Conservation (phyloP, 2,329 filamentous ascomycete genomes). For the Verticillium nubilum region DNA sequence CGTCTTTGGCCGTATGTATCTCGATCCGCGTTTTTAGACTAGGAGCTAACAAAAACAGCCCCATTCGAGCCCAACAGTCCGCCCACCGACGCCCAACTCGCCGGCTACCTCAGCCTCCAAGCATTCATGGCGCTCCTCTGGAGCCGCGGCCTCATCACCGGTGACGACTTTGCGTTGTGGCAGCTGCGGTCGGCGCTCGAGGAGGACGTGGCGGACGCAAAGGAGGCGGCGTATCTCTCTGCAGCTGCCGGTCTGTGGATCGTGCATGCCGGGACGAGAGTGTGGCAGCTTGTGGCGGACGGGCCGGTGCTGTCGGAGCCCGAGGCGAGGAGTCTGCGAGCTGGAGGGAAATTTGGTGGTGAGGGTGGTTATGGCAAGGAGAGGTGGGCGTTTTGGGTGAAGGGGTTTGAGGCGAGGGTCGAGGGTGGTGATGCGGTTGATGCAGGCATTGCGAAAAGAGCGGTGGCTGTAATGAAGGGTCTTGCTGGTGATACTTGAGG, state of each 20-base stretch:
- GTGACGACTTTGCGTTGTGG: slow-evolving; percentile 8
- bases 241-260: slow-evolving; percentile 8
- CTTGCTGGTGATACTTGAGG: background rate
- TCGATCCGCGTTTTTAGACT: background rate
- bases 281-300: slow-evolving; percentile 6
- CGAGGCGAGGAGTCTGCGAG: slow-evolving; percentile 2
- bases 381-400: slow-evolving; percentile 12
- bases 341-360: slow-evolving; percentile 3
- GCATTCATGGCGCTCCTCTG: slow-evolving; percentile 11
- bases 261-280: slow-evolving; percentile 5
- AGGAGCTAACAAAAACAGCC: background rate
- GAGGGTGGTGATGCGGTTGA: background rate
- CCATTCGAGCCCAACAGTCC: background rate
- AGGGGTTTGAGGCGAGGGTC: slow-evolving; percentile 6
- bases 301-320: background rate
- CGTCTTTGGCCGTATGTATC: slow-evolving; percentile 5
- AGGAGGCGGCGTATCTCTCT: slow-evolving; percentile 2
- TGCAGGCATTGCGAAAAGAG: background rate
- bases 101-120: slow-evolving; percentile 8
- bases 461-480: background rate
- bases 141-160: slow-evolving; percentile 10
- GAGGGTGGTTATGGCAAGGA: slow-evolving; percentile 5
- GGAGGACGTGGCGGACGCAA: slow-evolving; percentile 6
- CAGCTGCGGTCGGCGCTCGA: slow-evolving; percentile 11
- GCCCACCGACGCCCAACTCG: background rate